A percentile compares a stretch with the other conserved stretches of the same genome.
These are phyloP conservation scores for Sugiyamaella qingdaonensis DNA, from an alignment of 805 yeast genomes.

Conservation along the genomic window DNA sequence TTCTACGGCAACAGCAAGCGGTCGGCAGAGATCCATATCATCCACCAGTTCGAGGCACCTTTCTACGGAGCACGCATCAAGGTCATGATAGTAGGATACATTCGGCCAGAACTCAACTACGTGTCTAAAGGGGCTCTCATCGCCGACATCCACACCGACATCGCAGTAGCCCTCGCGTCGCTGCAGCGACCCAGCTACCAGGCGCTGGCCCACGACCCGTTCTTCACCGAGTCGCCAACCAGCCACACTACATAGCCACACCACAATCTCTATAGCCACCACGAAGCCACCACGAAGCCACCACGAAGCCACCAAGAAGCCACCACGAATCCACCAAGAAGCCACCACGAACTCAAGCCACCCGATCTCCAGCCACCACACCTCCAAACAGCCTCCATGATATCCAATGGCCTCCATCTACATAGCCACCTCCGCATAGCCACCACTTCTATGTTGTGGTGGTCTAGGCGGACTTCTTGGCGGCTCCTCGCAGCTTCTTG, in stretches of 20 bases:
- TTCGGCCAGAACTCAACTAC: constrained; percentile 86
- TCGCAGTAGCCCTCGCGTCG: constrained; percentile 55
- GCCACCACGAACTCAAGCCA: too few relatives aligned
- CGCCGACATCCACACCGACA: constrained; percentile 77
- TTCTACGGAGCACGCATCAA: constrained; percentile 81
- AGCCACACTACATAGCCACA: not conserved
- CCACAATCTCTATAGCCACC: not conserved
- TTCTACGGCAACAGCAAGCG: constrained; percentile 74
- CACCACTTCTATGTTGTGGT: not conserved
- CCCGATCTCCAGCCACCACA: not conserved
- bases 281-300: too few relatives aligned
- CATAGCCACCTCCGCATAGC: not conserved
- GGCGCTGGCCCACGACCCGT: constrained; percentile 28
- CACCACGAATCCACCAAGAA: too few relatives aligned
- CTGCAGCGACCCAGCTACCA: constrained; percentile 43
- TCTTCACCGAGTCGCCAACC: constrained; percentile 10
- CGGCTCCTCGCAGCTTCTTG: not conserved
- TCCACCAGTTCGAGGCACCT: constrained; percentile 60
- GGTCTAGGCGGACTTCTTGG: not conserved
- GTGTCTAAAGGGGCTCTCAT: constrained; percentile 80
- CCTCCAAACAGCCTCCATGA: too few relatives aligned
- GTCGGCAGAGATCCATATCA: constrained; percentile 79
- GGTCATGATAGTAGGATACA: constrained; percentile 75
- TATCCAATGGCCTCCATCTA: too few relatives aligned
- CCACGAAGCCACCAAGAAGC: too few relatives aligned